phyloP scores from a whole-genome alignment of 1,284 basidiomycete species.

The Leccinum angustisporum region DNA sequence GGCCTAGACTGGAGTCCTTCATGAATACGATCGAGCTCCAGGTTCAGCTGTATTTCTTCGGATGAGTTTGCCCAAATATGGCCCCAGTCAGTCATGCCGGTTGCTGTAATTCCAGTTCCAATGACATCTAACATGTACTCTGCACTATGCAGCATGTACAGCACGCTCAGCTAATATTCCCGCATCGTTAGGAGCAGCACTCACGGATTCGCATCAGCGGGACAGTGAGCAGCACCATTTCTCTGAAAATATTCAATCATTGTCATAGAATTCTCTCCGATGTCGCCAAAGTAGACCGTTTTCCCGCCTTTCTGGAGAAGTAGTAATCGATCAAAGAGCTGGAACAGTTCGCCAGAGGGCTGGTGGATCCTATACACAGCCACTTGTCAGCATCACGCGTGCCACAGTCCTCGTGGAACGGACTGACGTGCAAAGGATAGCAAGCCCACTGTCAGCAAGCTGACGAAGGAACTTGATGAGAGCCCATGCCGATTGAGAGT shows the following conservation, averaged over 20 bases:
- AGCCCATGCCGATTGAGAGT: constrained; percentile 87
- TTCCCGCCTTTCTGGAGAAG: constrained; percentile 65
- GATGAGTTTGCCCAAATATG: constrained; percentile 42
- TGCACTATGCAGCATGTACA: constrained; percentile 39
- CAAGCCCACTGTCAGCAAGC: constrained; percentile 74
- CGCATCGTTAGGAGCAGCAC: not conserved
- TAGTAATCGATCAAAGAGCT: constrained; percentile 62
- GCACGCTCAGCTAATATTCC: not conserved
- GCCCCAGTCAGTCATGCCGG: constrained; percentile 44
- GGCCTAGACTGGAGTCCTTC: constrained; percentile 20
- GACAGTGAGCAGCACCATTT: constrained; percentile 50
- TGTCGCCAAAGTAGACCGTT: constrained; percentile 75
- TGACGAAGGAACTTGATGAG: constrained; percentile 77
- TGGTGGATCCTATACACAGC: constrained; percentile 15
- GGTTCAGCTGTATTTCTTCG: constrained; percentile 34
- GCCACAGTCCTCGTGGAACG: constrained; percentile 25
- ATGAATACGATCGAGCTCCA: constrained; percentile 40
- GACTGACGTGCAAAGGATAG: constrained; percentile 70
- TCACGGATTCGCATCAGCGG: constrained; percentile 42
- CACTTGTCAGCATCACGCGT: not conserved
- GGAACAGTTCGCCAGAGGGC: constrained; percentile 72
- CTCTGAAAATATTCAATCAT: constrained; percentile 69
- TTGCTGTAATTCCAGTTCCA: constrained; percentile 59
- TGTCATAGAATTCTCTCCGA: constrained; percentile 56
- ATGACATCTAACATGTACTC: constrained; percentile 71